These are phyloP conservation scores for Blastomyces gilchristii DNA, from an alignment of 2,329 filamentous ascomycete species.

Conservation along the genomic window DNA sequence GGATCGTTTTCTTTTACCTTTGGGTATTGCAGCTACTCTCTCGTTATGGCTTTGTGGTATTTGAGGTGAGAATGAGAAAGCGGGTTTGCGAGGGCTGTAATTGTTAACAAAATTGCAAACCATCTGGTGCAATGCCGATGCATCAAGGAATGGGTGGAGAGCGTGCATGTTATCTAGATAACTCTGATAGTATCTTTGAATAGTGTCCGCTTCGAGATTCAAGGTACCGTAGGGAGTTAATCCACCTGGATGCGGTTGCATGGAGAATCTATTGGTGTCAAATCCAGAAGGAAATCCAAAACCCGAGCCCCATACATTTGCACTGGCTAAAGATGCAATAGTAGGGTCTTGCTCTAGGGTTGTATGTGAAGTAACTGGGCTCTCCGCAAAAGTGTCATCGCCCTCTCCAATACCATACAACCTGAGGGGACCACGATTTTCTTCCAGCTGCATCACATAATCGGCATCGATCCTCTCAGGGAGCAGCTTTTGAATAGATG, in stretches of 20 bases:
- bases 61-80: background rate
- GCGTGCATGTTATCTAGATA: slow-evolving; percentile 53
- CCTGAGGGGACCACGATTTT: slow-evolving; percentile 61
- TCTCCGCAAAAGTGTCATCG: slow-evolving; percentile 41
- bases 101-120: slow-evolving; percentile 42
- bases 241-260: slow-evolving; percentile 34
- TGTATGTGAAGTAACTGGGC: slow-evolving; percentile 26
- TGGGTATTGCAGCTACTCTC: slow-evolving; percentile 10
- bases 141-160: slow-evolving; percentile 55
- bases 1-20: slow-evolving; percentile 16
- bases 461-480: slow-evolving; percentile 49
- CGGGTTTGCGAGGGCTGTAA: slow-evolving; percentile 31
- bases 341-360: slow-evolving; percentile 22
- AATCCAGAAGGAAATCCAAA: slow-evolving; percentile 26
- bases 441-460: slow-evolving; percentile 68
- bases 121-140: slow-evolving; percentile 42
- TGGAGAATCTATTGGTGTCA: slow-evolving; percentile 23
- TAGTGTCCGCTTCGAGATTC: slow-evolving; percentile 43
- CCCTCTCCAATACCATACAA: slow-evolving; percentile 74
- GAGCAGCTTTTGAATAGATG: slow-evolving; percentile 56
- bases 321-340: slow-evolving; percentile 34
- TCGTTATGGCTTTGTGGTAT: background rate
- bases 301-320: slow-evolving; percentile 43
- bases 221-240: slow-evolving; percentile 42
- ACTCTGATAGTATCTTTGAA: slow-evolving; percentile 43